Evolutionary conservation across 1,284 basidiomycete species (phyloP), one percentile per base, ranked within the genome.

Genomic region (Xerocomus cyaneibrunnescens): DNA sequence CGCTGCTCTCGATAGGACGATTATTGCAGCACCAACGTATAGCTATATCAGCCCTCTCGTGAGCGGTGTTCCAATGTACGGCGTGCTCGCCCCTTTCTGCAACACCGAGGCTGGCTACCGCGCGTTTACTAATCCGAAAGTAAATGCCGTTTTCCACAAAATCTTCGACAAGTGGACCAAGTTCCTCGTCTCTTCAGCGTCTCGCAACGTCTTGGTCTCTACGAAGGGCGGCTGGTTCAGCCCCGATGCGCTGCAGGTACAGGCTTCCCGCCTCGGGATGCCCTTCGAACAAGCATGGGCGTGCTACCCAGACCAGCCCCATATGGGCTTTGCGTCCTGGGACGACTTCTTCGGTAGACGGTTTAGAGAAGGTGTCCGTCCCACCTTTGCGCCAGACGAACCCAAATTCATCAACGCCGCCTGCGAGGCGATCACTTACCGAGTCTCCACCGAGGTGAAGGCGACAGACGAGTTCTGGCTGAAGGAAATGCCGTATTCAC

Each of bases 281-380:
- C 27, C 53, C 22, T 73, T 74, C 32, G 44, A 30, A 4, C 22
- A 55, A 19, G 47, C 55, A 1, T 64, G 44, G 35, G 17, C 52
- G 2, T 64, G 59, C 42, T 1, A 55, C 17, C 62, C 59, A 0
- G 45, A 55, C 2, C 32, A 54, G 2, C 62, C 57, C 5, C 14
- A 64, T 19, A 59, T 56, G 58, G 62, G 57, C 7, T 64, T 83
- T 64, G 72, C 57, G 25, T 76, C 75, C 35, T 83, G 79, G 78
- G 80, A 82, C 52, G 74, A 76, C 52, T 83, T 80, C 65, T 83
- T 84, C 65, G 77, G 73, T 4, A 68, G 80, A 27, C 54, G 57
- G 0, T 74, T 79, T 56, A 63, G 62, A 23, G 62, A 66, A 1
- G 71, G 69, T 2, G 58, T 70, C 30, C 76, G 80, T 39, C 74